These are phyloP conservation scores for Rhazya stricta DNA, from an alignment of 257 asterid genomes.

Conservation along the genomic window DNA sequence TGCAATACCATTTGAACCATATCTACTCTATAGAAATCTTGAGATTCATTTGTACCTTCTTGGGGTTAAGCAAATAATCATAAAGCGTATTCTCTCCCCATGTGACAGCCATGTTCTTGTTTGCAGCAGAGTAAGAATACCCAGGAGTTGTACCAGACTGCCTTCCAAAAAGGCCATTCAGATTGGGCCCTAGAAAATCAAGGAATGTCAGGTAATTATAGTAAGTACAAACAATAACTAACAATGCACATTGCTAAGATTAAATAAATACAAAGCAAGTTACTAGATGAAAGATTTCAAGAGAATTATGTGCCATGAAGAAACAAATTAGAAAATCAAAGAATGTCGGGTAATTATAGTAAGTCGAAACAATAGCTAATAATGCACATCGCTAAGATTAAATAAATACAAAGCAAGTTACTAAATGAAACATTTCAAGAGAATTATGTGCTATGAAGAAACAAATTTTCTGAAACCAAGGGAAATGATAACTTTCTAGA, in stretches of 20 bases:
- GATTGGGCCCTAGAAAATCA: slow-evolving; percentile 64
- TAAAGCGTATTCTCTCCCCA: slow-evolving; percentile 93
- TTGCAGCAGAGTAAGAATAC: slow-evolving; percentile 86
- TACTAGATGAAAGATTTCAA: background rate
- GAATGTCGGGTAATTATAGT: background rate
- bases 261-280: too few species aligned
- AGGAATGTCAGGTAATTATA: background rate
- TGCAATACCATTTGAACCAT: background rate
- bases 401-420: too few species aligned
- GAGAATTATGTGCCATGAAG: background rate
- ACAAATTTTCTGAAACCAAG: too few species aligned
- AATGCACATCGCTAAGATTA: too few species aligned
- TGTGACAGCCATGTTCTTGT: slow-evolving; percentile 77
- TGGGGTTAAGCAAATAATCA: slow-evolving; percentile 85
- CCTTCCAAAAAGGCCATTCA: slow-evolving; percentile 92
- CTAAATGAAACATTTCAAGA: background rate
- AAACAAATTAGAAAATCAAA: slow-evolving; percentile 26
- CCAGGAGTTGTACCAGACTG: slow-evolving; percentile 95
- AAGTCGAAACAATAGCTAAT: background rate
- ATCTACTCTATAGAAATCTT: background rate
- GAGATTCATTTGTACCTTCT: slow-evolving; percentile 51
- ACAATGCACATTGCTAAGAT: too few species aligned
- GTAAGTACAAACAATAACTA: background rate
- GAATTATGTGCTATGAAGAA: background rate
- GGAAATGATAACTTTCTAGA: too few species aligned